Base-by-base conservation (phyloP, 345 rosid species). In the Lagerstroemia speciosa region DNA sequence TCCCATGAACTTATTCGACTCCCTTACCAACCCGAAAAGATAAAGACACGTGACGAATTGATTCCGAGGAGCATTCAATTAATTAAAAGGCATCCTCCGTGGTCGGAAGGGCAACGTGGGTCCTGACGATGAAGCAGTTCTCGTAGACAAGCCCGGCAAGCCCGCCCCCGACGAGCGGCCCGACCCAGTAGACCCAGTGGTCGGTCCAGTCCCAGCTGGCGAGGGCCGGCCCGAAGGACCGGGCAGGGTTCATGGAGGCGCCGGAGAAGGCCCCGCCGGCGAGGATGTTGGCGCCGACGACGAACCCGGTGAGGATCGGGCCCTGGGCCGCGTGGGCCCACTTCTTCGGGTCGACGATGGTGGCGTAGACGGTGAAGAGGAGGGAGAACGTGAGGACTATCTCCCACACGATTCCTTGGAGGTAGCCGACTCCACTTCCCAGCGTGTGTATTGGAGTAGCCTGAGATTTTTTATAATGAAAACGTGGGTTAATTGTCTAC, bases 181-280 rank as follows among this genome's bases (percentile, higher is more conserved):
- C 96, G 71, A 89, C 93, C 97, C 96, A 91, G 74, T 91, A 89
- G 38, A 89, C 90, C 96, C 96, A 91, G 52, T 91, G 93, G 65
- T 91, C 87, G 17, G 93, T 91, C 98, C 98, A 93, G 72, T 83
- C 80, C 77, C 96, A 80, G 67, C 90, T 83, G 19, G 82, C 91
- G 75, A 93, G 74, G 32, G 96, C 90, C 0, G 98, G 98, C 20
- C 98, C 98, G 62, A 90, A 93, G 3, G 98, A 87, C 31, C 98
- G 69, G 2, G 97, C 97, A 0, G 98, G 98, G 85, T 93, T 93
- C 97, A 93, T 93, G 0, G 98, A 89, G n/a, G 92, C 97, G 1
- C 96, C 97, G 0, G 98, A 90, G 82, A 90, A 93, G 40, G 93
- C 65, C 1, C 95, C 98, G 6, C 92, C 97, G 0, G 91, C 97